phyloP scores from a whole-genome alignment of 1,284 basidiomycete species.

The Leccinum pachyderme region DNA sequence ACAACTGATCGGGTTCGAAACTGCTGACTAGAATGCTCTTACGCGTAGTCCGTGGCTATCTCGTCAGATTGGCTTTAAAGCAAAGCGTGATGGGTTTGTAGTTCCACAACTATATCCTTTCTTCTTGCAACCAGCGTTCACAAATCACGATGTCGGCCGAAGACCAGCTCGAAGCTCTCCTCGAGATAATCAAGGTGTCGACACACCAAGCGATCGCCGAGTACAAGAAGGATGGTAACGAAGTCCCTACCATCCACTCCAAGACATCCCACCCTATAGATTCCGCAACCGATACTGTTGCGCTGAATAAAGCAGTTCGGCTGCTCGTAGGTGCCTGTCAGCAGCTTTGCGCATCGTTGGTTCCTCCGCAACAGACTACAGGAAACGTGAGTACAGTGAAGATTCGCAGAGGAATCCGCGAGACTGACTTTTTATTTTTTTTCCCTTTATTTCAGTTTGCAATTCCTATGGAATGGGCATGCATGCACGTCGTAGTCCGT shows the following conservation, averaged over 20 bases:
- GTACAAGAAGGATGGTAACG: constrained; percentile 23
- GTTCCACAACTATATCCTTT: too few species aligned
- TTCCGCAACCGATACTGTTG: constrained; percentile 18
- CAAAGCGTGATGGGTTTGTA: too few species aligned
- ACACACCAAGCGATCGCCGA: constrained; percentile 30
- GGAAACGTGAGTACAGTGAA: not conserved
- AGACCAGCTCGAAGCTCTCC: constrained; percentile 15
- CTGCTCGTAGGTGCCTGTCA: constrained; percentile 31
- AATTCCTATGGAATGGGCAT: constrained; percentile 28
- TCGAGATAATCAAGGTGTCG: constrained; percentile 7
- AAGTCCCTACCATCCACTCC: constrained; percentile 26
- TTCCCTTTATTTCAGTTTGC: constrained; percentile 13
- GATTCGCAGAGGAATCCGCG: too few species aligned
- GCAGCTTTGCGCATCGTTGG: constrained; percentile 28
- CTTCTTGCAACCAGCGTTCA: too few species aligned
- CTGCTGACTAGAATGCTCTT: too few species aligned
- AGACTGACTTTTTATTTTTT: not conserved
- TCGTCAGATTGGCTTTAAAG: too few species aligned
- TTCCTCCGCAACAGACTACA: constrained; percentile 29
- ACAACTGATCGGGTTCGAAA: too few species aligned
- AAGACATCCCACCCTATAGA: constrained; percentile 26
- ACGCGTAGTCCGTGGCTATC: too few species aligned
- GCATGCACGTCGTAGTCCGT: constrained; percentile 20
- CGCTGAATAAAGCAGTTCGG: constrained; percentile 26
- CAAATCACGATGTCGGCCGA: constrained; percentile 32